Evolutionary conservation across 2,329 filamentous ascomycete species (phyloP), one percentile per base, ranked within the genome.

Genomic region (Fusarium sacchari): DNA sequence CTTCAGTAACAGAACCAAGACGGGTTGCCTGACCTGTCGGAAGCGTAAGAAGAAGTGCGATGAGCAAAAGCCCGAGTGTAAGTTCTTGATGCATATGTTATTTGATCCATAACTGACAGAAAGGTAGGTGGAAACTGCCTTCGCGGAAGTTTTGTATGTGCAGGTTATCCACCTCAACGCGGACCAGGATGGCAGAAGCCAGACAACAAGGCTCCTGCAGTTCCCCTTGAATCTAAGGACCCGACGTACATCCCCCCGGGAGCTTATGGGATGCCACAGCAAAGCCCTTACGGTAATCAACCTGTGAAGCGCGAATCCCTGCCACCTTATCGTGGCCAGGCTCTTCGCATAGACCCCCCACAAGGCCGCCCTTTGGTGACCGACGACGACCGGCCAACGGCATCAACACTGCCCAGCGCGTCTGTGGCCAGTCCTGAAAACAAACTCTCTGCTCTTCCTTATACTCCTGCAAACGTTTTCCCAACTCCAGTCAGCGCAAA

Each of bases 11-110:
- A 89, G 96, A 67, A 98, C 96, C 26, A 98, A 98, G 84, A 98
- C 95, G 15, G 95, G 95, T 37, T 98, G 96, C 81, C 90, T 97
- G 83, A 98, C 96, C 11, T 98, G 96, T 81, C 89, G 96, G 68
- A 90, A 90, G 80, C 89, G 96, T 67, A 98, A 98, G 88, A 98
- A 98, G 90, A 98, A 98, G 84, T 98, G 96, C 80, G 96, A 98
- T 80, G 96, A 98, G 85, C 89, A 89, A 60, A 97, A 97, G 82
- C 96, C 96, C 32, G 91, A 94, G 82, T 98, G 96, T 97, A 87
- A 87, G 93, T 86, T 20, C 15, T 61, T 28, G 36, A 14, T 20
- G 30, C 22, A n/a, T 24, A 53, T 37, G 24, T 24, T 39, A 53
- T 39, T 36, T 52, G 30, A 50, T 44, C 17, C 36, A 37, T 32